Evolutionary conservation across 345 rosid genomes (phyloP), one percentile per base, ranked within the genome.

Genomic region (Ailanthus altissimus): DNA sequence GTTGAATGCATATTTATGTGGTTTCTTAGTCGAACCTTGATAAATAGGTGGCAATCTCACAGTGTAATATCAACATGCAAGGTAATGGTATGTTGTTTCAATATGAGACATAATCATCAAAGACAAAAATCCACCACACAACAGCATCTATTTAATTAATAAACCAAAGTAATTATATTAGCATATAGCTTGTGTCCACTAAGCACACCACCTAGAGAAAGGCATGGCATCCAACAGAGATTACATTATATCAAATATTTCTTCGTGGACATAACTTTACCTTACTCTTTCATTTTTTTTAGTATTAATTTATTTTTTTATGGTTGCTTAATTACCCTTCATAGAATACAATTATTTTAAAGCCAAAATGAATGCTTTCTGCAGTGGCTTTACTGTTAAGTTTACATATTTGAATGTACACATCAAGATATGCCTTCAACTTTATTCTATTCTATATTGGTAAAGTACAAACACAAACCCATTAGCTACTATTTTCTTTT

Each of bases 341-440:
- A 67, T 45, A 67, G 38, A 51, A 15, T 50, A 32, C 43, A 67
- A 12, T 70, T 70, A 26, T 32, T 70, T 40, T 38, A 8, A 23
- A 40, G 64, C 64, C 60, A 13, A 56, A 56, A 56, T 20, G n/a
- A 21, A 56, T 7, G 21, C 75, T 71, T 56, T 49, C 73, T 26
- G 58, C 43, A 23, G 72, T 32, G 23, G 57, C 26, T 70, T 51
- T 69, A 32, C 50, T 53, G 5, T 56, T 71, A 40, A 40, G 43
- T 56, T 20, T 56, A 15, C 50, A 72, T 42, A 57, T 49, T 40
- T 12, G n/a, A 65, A 65, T 10, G 71, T 14, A 4, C 40, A 5
- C 32, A 47, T 32, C 38, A 32, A 32, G 38, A 11, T 28, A 32
- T 32, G 38, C 38, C 38, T 32, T 32, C 38, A 32, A 32, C 38